Base-by-base conservation (phyloP, 768 basidiomycete genomes). In the Infundibulicybe gibba region DNA sequence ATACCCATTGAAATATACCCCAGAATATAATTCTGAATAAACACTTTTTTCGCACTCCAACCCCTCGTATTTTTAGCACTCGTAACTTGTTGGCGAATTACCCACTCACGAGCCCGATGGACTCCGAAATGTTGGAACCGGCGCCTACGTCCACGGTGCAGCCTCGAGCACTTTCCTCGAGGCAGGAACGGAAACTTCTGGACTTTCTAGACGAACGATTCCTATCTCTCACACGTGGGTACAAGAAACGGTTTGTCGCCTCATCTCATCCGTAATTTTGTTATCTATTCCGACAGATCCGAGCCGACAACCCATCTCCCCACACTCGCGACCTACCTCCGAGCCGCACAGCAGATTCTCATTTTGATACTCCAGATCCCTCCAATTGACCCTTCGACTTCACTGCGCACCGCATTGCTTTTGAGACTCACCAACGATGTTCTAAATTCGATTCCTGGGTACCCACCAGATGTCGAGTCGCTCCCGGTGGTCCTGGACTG, bases 401-500 rank as follows among this genome's bases (percentile, higher is more conserved):
- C 80, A 12, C 70, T 90, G 3, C 79, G 89, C 8, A 81, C 72
- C 6, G 71, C 80, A 2, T 79, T 81, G 49, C 70, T 90, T n/a
- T 78, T 91, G 17, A 82, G 81, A 20, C 68, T 90, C 6, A 90
- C 86, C 3, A 79, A 79, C 44, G 87, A 90, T 41, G 70, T 80
- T 14, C 65, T 90, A 53, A 65, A 62, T 48, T 72, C 79, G 9
- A 75, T 88, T 8, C 66, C 76, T 4, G 85, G 86, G 5, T 91
- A 91, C 57, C 62, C 66, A 2, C 71, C 79, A 0, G 62, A 70
- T 13, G 50, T 64, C 16, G 61, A 67, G 6, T 63, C 68, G 12
- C 63, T 91, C 1, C 72, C 66, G 30, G 67, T 74, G 32, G 70
- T 87, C 5, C 68, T 86, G 19, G 80, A 84, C 49, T 86, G 81